Evolutionary conservation across 2,329 filamentous ascomycete species (phyloP), one percentile per base, ranked within the genome.

Genomic region (Aspergillus floridensis): DNA sequence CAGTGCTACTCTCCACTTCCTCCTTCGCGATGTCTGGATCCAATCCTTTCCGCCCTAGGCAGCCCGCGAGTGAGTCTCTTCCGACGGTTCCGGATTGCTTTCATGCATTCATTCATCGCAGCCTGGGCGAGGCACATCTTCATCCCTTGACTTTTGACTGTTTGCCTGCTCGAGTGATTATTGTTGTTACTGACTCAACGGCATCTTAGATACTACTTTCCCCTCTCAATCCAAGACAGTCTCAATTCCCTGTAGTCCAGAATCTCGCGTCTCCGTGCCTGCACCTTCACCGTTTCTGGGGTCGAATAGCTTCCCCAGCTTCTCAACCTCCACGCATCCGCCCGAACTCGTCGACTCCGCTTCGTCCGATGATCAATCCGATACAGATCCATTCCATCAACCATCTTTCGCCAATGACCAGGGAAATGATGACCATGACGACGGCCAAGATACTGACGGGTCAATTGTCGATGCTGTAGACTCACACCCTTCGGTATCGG

Each of bases 1-100:
- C 63, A 66, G 64, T 59, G 61, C 65, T 62, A 53, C 60, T 51
- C 62, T 65, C 59, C 38, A 44, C 14, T 35, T 35, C 32, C 56
- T 66, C 61, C 63, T 66, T 66, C 70, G 70, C 71, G 67, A 80
- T 80, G 77, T 77, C 77, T 76, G 76, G 74, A 68, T 78, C 72
- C 72, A 81, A 81, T 79, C 79, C 79, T 70, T 81, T 81, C 73
- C 79, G 79, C 73, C 75, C 71, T 76, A 79, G 70, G 66, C 75
- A 74, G 59, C 61, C 69, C 63, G 68, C 69, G 60, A 68, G 73
- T 68, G 66, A 71, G 68, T 66, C 59, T 26, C 59, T 73, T 57
- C 65, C 61, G 59, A 58, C 49, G 49, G 56, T 65, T 62, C 63
- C 62, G 63, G 49, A 44, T 29, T 53, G 50, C 55, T 22, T 49